Percentiles rank a stretch among this genome's conserved stretches.
phyloP scores from a whole-genome alignment of 2,329 filamentous ascomycete genomes.

The Huntiella decipiens region DNA sequence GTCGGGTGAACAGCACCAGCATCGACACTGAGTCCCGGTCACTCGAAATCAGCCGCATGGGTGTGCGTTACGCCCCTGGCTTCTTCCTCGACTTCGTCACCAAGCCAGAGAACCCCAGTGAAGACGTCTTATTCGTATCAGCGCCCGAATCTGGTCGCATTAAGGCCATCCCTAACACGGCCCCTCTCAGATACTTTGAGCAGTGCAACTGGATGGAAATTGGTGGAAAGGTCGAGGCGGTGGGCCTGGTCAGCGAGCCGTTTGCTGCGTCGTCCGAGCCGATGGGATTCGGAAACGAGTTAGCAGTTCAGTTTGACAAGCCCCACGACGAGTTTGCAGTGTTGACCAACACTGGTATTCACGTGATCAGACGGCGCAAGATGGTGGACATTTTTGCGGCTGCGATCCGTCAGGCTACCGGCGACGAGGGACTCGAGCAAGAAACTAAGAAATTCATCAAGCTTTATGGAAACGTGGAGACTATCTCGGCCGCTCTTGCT shows the following conservation, averaged over 20 bases:
- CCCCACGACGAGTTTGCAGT: conserved; percentile 69
- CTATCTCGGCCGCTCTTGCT: conserved; percentile 73
- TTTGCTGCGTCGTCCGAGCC: conserved; percentile 51
- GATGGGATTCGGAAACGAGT: conserved; percentile 77
- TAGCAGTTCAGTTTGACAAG: conserved; percentile 88
- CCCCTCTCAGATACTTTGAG: conserved; percentile 50
- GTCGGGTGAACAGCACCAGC: conserved; percentile 17
- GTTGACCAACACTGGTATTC: conserved; percentile 76
- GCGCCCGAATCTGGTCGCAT: conserved; percentile 81
- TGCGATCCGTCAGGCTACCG: conserved; percentile 51
- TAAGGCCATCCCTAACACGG: conserved; percentile 34
- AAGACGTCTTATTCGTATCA: conserved; percentile 61
- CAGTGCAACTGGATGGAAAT: conserved; percentile 64
- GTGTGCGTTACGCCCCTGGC: conserved; percentile 57
- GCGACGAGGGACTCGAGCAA: conserved; percentile 62
- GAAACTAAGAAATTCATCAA: conserved; percentile 71
- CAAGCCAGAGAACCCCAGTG: conserved; percentile 36
- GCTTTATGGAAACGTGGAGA: conserved; percentile 74
- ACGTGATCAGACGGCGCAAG: conserved; percentile 64
- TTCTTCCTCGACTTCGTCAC: conserved; percentile 76
- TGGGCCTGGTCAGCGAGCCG: conserved; percentile 56
- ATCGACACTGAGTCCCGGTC: conserved; percentile 30
- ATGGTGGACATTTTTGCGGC: conserved; percentile 85
- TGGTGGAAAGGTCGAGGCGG: conserved; percentile 52
- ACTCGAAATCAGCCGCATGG: conserved; percentile 30